Evolutionary conservation across 2,329 filamentous ascomycete genomes (phyloP).

Genomic region (Stagonosporopsis tanaceti): DNA sequence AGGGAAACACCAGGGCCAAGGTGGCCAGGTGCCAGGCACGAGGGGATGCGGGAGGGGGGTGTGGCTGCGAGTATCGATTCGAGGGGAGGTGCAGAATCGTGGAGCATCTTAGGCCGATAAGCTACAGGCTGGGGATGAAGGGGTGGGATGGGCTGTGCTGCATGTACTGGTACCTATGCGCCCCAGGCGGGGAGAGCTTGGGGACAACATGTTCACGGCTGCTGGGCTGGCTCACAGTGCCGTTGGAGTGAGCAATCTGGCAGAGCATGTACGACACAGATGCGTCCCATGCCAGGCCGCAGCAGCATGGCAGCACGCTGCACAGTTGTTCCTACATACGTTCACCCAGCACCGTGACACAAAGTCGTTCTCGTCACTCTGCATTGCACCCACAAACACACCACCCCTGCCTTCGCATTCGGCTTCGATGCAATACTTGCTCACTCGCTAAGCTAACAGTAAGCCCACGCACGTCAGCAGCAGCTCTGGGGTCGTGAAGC

Average conservation of each 20-base stretch:
- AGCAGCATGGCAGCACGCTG: background rate
- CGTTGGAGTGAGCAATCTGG: too few relatives aligned
- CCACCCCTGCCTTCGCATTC: background rate
- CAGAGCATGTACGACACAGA: background rate
- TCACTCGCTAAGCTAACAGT: background rate
- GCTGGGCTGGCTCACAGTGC: background rate
- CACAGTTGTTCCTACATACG: background rate
- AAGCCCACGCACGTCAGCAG: background rate
- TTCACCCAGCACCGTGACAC: background rate
- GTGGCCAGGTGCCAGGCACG: background rate
- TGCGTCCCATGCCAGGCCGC: background rate
- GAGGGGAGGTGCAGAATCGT: conserved; percentile 9
- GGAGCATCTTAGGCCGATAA: background rate
- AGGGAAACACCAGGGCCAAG: background rate
- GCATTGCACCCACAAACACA: background rate
- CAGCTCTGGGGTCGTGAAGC: background rate
- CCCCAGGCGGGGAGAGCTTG: background rate
- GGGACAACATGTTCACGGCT: background rate
- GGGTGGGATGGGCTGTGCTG: background rate
- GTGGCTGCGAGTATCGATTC: conserved; percentile 6
- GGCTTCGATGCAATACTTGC: conserved; percentile 2
- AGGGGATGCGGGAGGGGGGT: background rate
- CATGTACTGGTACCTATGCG: background rate
- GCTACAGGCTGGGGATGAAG: background rate
- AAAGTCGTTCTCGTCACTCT: background rate